Evolutionary conservation across 2,329 filamentous ascomycete species (phyloP).

Genomic region (Geosmithia morbida): DNA sequence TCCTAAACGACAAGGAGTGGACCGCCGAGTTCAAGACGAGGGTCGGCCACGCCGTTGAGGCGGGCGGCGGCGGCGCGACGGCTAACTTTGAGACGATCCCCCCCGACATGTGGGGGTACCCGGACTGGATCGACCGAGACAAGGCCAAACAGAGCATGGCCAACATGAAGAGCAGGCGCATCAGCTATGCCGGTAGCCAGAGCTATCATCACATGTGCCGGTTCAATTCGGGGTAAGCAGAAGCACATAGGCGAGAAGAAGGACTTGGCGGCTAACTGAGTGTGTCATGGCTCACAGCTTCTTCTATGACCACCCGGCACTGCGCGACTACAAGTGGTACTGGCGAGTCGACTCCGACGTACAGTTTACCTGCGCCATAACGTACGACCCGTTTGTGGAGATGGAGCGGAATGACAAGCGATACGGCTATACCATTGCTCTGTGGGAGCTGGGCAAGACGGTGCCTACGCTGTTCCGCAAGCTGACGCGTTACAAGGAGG

Average conservation of each 20-base stretch:
- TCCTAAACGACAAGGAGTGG: conserved; percentile 30
- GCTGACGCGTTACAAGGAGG: conserved; percentile 24
- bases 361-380: conserved; percentile 27
- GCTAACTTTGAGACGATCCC: conserved; percentile 26
- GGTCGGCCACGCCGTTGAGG: conserved; percentile 19
- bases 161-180: conserved; percentile 14
- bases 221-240: conserved; percentile 26
- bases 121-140: conserved; percentile 15
- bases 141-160: conserved; percentile 17
- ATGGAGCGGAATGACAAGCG: conserved; percentile 27
- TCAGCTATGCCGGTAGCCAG: conserved; percentile 22
- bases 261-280: background rate
- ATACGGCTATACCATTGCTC: conserved; percentile 27
- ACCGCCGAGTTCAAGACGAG: conserved; percentile 20
- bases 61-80: conserved; percentile 9
- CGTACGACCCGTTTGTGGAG: conserved; percentile 31
- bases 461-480: conserved; percentile 26
- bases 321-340: conserved; percentile 29
- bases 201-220: conserved; percentile 26
- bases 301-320: conserved; percentile 25
- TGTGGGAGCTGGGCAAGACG: conserved; percentile 25
- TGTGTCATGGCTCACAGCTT: conserved; percentile 13
- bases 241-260: background rate
- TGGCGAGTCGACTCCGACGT: conserved; percentile 30
- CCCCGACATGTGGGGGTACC: conserved; percentile 23